Conservation (phyloP, 352 stramenopile species). For the Blastocystis sp. region DNA sequence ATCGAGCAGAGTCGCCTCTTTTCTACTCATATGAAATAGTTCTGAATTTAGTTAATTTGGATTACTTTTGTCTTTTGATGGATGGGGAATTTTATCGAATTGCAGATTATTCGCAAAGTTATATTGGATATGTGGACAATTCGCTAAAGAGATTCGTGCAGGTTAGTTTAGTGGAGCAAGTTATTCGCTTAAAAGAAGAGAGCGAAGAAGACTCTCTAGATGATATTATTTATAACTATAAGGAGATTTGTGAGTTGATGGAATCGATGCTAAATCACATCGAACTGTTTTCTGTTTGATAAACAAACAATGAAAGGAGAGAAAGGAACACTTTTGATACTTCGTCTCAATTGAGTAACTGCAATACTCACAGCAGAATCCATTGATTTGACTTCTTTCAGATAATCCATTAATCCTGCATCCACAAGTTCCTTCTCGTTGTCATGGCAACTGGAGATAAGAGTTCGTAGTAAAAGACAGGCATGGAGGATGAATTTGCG, state of each 20-base stretch:
- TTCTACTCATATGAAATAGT: neutral
- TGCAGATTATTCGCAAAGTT: neutral
- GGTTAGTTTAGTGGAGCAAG: neutral
- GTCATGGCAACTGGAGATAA: neutral
- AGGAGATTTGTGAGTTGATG: neutral
- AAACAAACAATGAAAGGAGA: neutral
- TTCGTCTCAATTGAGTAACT: neutral
- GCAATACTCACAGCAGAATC: neutral
- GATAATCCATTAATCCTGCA: neutral
- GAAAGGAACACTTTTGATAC: neutral
- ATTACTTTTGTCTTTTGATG: neutral
- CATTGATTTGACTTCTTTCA: neutral
- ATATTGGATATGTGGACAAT: neutral
- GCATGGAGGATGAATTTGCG: neutral
- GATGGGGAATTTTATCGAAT: neutral
- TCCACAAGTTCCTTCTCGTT: neutral
- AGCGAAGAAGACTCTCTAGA: neutral
- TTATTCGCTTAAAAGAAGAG: neutral
- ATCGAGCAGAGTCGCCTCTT: neutral
- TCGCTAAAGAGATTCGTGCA: slow-evolving; percentile 22
- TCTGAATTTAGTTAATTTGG: neutral
- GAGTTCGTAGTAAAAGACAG: neutral
- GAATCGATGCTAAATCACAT: neutral
- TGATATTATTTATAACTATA: neutral
- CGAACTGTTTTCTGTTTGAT: neutral